phyloP scores from a whole-genome alignment of 495 filamentous ascomycete species.

The Beverwykella pulmonaria region DNA sequence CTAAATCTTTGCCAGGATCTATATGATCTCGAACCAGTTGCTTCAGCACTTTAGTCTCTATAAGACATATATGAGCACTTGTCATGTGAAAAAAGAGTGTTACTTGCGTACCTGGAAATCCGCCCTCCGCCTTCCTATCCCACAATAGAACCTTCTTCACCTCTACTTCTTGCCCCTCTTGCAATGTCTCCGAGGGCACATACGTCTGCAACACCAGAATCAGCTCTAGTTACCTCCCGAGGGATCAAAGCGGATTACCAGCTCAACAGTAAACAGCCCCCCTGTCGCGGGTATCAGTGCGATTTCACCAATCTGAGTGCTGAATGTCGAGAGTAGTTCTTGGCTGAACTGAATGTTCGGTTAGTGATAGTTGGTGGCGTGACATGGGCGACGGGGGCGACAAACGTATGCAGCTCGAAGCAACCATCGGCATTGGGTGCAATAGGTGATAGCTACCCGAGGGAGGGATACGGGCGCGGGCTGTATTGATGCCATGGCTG shows the following conservation, averaged over 20 bases:
- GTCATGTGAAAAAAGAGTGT: background rate
- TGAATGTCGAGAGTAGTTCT: conserved; percentile 97
- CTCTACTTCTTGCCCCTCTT: conserved; percentile 33
- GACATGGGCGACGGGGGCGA: background rate
- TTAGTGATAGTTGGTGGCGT: background rate
- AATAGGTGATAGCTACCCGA: conserved; percentile 49
- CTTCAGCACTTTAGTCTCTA: conserved; percentile 89
- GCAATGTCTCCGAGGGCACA: background rate
- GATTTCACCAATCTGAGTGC: conserved; percentile 81
- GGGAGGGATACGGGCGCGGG: conserved; percentile 42
- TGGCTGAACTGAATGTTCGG: conserved; percentile 73
- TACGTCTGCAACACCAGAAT: conserved; percentile 1
- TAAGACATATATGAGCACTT: conserved; percentile 11
- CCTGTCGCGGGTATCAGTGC: conserved; percentile 85
- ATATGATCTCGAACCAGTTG: conserved; percentile 81
- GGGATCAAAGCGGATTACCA: conserved; percentile 26
- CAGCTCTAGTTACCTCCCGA: background rate
- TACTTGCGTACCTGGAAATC: conserved; percentile 87
- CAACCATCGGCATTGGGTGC: conserved; percentile 70
- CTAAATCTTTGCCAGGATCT: conserved; percentile 73
- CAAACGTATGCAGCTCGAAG: conserved; percentile 66
- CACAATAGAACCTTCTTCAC: conserved; percentile 65
- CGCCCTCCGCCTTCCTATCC: conserved; percentile 86
- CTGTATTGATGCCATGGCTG: conserved; percentile 23
- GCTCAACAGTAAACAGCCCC: conserved; percentile 66